Evolutionary conservation across 805 yeast genomes (phyloP), one percentile per base, ranked within the genome.

Genomic region (Spencermartinsiella europaea): DNA sequence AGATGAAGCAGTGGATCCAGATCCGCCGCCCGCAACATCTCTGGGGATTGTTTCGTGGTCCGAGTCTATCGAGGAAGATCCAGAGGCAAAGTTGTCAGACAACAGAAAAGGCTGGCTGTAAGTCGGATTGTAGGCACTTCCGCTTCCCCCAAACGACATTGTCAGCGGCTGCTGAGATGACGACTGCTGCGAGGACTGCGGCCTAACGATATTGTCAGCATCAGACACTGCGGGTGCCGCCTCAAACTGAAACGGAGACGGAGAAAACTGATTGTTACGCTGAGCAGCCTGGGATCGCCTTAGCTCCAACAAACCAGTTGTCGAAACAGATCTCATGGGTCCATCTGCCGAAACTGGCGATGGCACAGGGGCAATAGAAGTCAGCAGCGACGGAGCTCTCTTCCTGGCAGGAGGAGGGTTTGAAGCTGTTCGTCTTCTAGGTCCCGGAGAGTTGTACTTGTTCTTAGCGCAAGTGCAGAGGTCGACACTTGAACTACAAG

Each of bases 401-500:
- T 38, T 21, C 31, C 31, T 7, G 7, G 31, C 12, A n/a, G 42
- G 42, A 5, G 42, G 42, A 25, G 42, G 42, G 15, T 38, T 38
- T 7, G 42, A 38, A 12, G 42, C 33, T 10, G 42, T 38, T 38
- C 42, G 20, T 15, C 42, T 15, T 38, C 42, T 21, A 5, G 31
- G 16, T n/a, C 7, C 19, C 37, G 15, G 7, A 8, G 19, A 37
- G 40, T 14, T 25, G 25, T 45, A 28, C 31, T 40, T 47, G n/a
- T 48, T 53, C 39, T 51, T 50, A 41, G 53, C 42, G 25, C 60
- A 56, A 17, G 56, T 55, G 45, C 60, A 56, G 34, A 42, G 38
- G 33, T 42, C 47, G 2, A 42, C 38, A 34, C 53, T 56, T 8
- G 38, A 33, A 39, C 38, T 33, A 42, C 63, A 56, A 3, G 61